Evolutionary conservation across 2,329 filamentous ascomycete genomes (phyloP), one percentile per base, ranked within the genome.

Genomic region (Alternaria triticimaculans): DNA sequence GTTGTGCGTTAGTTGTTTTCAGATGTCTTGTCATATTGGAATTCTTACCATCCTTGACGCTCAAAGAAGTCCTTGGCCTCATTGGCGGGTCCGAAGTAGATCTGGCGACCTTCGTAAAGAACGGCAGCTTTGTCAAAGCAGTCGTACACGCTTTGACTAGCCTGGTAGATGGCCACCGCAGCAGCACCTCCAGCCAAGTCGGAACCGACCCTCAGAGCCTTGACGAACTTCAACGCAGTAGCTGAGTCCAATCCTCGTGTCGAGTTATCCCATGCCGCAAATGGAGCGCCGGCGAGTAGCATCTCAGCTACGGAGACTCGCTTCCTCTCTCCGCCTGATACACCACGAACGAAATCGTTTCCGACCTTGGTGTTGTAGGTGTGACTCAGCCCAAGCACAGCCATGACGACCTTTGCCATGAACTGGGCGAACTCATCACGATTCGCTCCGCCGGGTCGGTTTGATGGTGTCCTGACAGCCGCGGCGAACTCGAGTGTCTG

Each of bases 21-120:
- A 18, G 15, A 2, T 14, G 14, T 3, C 23, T 43, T 6, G 25
- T 6, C 2, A 41, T 41, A 3, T 25, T 3, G 10, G 14, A 4
- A 1, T 10, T 3, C 58, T 44, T 57, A 61, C 84, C 88, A 94
- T 44, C 92, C 92, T 78, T 91, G 87, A 12, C 85, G 80, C 70
- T 89, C 87, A 64, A 94, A 94, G 78, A 88, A 94, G 0, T 76
- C 76, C 70, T 86, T 89, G 0, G 91, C 92, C 3, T 82, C 76
- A 6, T 72, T 75, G 0, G 88, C 86, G 0, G 87, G 86, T 0
- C 92, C 92, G 66, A 90, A 94, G 81, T 88, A 95, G 65, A 94
- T 94, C 73, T 94, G 87, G 0, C 89, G 86, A 1, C 92, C 92
- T 73, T 94, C 90, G 72, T 94, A 93, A 0, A 94, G 82, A 0